Percentiles rank a stretch among this genome's conserved stretches.
phyloP scores from a whole-genome alignment of 1,284 basidiomycete genomes.

The Erythrobasidium hasegawianum region DNA sequence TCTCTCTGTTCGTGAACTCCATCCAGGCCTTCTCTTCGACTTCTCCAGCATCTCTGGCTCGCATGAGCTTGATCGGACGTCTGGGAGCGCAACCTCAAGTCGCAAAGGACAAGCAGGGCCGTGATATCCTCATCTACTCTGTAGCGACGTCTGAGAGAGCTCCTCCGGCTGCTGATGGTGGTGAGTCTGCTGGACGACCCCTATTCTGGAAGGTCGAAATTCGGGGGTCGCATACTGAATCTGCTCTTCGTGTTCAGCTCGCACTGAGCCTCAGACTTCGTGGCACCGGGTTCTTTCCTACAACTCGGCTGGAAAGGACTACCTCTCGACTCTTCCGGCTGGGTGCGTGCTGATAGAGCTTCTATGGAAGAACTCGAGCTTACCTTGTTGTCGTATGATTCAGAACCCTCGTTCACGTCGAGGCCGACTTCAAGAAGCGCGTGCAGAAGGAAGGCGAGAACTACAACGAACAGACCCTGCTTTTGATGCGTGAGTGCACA shows the following conservation, averaged over 20 bases:
- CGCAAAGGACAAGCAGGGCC: conserved; percentile 63
- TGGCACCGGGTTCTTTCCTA: conserved; percentile 74
- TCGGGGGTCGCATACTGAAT: background rate
- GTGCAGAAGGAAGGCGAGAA: conserved; percentile 37
- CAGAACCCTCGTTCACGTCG: conserved; percentile 43
- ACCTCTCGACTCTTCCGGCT: conserved; percentile 61
- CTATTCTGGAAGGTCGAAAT: background rate
- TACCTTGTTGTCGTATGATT: too few species aligned
- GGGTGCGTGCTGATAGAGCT: conserved; percentile 51
- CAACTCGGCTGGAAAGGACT: conserved; percentile 57
- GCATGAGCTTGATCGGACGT: conserved; percentile 69
- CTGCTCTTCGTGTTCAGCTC: conserved; percentile 52
- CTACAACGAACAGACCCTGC: conserved; percentile 29
- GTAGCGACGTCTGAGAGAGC: conserved; percentile 43
- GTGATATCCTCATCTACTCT: conserved; percentile 57
- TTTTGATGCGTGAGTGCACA: conserved; percentile 12
- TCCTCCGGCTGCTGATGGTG: conserved; percentile 40
- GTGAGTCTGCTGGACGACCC: conserved; percentile 52
- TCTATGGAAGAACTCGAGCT: background rate
- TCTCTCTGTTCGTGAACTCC: background rate
- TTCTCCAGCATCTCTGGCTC: conserved; percentile 56
- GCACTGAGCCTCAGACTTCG: conserved; percentile 57
- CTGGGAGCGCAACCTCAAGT: conserved; percentile 66
- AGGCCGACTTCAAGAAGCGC: conserved; percentile 40
- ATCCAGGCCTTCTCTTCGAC: conserved; percentile 67